Conservation (phyloP, 306 rosid genomes). For the Crataegus laevigata region DNA sequence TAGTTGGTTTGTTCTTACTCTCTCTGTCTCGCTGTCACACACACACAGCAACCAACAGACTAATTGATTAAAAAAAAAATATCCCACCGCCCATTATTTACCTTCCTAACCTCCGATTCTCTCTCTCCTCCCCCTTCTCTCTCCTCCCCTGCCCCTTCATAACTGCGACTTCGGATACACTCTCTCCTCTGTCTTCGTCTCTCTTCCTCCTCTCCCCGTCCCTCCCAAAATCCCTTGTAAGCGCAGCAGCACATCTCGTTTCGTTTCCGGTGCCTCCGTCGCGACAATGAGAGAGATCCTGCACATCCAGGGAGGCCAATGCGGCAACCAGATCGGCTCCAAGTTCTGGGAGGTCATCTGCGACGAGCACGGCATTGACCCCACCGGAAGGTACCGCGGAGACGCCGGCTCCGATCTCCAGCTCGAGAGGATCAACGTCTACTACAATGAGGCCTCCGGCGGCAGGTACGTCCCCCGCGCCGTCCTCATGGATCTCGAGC, state of each 20-base stretch:
- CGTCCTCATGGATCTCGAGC: conserved; percentile 92
- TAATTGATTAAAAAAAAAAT: conserved; percentile 1
- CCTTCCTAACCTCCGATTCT: conserved; percentile 44
- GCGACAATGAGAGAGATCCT: conserved; percentile 73
- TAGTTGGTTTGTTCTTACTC: background rate
- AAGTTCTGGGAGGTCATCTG: conserved; percentile 95
- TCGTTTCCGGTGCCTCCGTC: background rate
- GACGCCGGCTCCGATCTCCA: conserved; percentile 50
- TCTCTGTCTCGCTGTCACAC: conserved; percentile 21
- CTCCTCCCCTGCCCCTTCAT: background rate
- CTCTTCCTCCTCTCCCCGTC: background rate
- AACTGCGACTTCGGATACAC: background rate
- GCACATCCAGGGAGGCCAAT: conserved; percentile 90
- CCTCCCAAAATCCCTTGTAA: background rate
- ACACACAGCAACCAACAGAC: background rate
- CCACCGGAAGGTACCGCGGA: conserved; percentile 58
- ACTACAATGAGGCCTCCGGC: conserved; percentile 87
- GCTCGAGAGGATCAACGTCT: conserved; percentile 80
- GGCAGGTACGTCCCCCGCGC: conserved; percentile 91
- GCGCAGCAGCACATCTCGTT: background rate
- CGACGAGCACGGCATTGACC: conserved; percentile 85
- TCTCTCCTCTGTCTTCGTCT: conserved; percentile 5
- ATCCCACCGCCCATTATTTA: conserved; percentile 59
- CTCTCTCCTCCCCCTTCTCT: background rate
- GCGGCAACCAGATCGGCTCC: conserved; percentile 95